Percentiles rank a stretch among this genome's conserved stretches.
phyloP scores from a whole-genome alignment of 116 monocot genomes.

The Cymodocea nodosa region DNA sequence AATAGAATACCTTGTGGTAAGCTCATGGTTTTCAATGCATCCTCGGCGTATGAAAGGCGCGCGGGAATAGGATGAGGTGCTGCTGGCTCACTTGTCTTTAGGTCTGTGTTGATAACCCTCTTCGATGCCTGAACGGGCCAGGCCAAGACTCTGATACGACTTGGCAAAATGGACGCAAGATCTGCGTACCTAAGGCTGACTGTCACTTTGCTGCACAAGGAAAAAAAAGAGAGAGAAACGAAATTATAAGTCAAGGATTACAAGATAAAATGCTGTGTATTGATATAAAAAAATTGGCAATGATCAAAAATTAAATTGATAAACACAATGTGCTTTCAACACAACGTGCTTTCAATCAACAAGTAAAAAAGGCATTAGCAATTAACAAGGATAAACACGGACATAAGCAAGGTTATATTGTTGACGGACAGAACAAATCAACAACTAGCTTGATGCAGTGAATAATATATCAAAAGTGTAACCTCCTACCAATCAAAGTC shows the following conservation, averaged over 20 bases:
- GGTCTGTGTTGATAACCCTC: slow-evolving; percentile 18
- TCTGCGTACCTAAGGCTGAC: slow-evolving; percentile 86
- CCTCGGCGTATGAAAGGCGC: slow-evolving; percentile 87
- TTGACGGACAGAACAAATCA: too few relatives aligned
- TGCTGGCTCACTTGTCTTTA: slow-evolving; percentile 20
- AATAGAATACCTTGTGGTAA: slow-evolving; percentile 64
- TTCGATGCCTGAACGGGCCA: slow-evolving; percentile 73
- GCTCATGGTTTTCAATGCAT: slow-evolving; percentile 61
- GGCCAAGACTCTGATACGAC: slow-evolving; percentile 64
- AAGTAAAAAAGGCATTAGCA: too few relatives aligned
- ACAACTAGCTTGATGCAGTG: not conserved
- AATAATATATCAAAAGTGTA: not conserved
- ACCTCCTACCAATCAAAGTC: slow-evolving; percentile 74
- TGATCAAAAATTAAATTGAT: too few relatives aligned
- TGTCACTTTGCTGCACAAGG: slow-evolving; percentile 72
- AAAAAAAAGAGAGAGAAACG: not conserved
- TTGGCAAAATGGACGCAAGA: slow-evolving; percentile 56
- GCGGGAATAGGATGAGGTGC: slow-evolving; percentile 42
- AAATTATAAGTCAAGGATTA: too few relatives aligned
- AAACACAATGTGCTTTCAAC: too few relatives aligned
- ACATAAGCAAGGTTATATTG: too few relatives aligned
- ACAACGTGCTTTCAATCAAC: too few relatives aligned
- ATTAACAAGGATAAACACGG: too few relatives aligned
- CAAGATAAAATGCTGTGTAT: too few relatives aligned
- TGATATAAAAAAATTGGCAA: too few relatives aligned